Percentiles rank a stretch among this genome's conserved stretches.
These are phyloP conservation scores for Chara braunii DNA, from an alignment of 139 green algal genomes.

Conservation along the genomic window DNA sequence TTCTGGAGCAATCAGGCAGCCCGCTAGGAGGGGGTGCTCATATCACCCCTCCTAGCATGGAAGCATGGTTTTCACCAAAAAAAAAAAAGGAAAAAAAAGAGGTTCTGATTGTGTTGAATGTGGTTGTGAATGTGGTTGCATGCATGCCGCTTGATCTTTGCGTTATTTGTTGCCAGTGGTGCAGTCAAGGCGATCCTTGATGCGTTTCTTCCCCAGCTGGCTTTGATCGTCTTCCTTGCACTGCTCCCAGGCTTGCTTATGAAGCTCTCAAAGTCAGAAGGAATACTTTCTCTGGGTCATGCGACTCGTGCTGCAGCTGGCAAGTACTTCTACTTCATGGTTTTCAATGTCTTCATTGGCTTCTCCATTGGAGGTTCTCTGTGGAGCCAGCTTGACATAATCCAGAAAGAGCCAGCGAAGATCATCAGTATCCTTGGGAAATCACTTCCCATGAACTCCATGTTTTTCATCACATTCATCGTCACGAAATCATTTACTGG, in stretches of 20 bases:
- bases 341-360: conserved; percentile 39
- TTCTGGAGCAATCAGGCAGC: no score
- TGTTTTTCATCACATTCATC: conserved; percentile 40
- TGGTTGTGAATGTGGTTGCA: no score
- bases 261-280: conserved; percentile 25
- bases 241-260: conserved; percentile 30
- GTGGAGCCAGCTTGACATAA: conserved; percentile 8
- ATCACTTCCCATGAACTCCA: conserved; percentile 29
- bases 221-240: conserved; percentile 32
- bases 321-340: conserved; percentile 44
- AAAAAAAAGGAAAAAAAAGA: no score
- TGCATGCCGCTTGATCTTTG: no score
- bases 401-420: conserved; percentile 7
- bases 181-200: conserved; percentile 25
- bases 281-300: not conserved
- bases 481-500: conserved; percentile 25
- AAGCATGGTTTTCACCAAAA: no score
- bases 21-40: no score
- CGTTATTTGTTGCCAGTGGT: conserved; percentile 7
- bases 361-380: conserved; percentile 30
- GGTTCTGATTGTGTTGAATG: no score
- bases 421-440: conserved; percentile 23
- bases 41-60: no score
- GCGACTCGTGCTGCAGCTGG: conserved; percentile 2
- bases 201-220: conserved; percentile 36